phyloP scores from a whole-genome alignment of 1,284 basidiomycete genomes.

The Leccinum ponderosum region DNA sequence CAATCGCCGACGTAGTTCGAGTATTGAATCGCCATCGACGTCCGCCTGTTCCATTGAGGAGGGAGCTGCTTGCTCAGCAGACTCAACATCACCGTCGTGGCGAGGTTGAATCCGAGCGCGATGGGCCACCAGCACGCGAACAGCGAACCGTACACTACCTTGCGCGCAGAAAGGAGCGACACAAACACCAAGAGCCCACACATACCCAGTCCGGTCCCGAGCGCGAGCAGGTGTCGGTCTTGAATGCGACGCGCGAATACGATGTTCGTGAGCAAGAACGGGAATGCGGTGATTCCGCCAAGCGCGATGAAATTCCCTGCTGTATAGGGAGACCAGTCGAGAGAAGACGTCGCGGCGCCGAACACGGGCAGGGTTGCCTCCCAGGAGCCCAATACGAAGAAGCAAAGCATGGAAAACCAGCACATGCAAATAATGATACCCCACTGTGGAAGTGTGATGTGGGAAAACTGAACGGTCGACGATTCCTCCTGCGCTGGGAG shows the following conservation, averaged over 20 bases:
- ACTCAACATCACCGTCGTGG: background rate
- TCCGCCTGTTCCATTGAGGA: background rate
- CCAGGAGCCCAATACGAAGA: constrained; percentile 76
- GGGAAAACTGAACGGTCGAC: constrained; percentile 15
- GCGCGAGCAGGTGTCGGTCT: background rate
- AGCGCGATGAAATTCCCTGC: background rate
- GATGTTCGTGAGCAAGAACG: background rate
- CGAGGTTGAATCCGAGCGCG: background rate
- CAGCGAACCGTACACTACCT: background rate
- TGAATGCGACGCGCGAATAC: background rate
- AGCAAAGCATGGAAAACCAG: constrained; percentile 74
- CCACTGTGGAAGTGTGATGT: constrained; percentile 37
- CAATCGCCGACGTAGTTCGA: background rate
- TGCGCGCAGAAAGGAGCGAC: background rate
- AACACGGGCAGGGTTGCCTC: constrained; percentile 73
- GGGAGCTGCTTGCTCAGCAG: background rate
- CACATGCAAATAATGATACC: constrained; percentile 57
- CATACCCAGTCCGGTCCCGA: background rate
- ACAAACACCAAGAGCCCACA: background rate
- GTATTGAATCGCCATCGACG: background rate
- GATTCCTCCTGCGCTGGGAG: constrained; percentile 10
- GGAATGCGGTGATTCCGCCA: background rate
- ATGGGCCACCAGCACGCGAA: background rate
- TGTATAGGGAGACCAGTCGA: background rate
- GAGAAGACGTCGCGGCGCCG: constrained; percentile 36